Evolutionary conservation across 805 yeast species (phyloP).

Genomic region (Candida sanyiensis): DNA sequence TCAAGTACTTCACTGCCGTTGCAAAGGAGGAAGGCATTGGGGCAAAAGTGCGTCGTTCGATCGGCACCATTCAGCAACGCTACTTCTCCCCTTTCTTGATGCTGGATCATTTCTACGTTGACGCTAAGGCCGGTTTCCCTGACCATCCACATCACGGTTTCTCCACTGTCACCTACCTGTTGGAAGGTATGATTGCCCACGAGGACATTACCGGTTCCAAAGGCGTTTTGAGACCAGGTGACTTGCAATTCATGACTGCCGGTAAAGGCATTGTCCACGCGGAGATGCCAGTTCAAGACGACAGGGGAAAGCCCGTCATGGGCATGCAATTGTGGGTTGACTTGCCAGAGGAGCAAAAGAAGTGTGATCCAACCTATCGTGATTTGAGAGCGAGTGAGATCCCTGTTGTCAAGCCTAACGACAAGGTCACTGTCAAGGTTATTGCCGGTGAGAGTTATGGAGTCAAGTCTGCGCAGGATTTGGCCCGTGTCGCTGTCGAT

Average conservation of each 20-base stretch:
- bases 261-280: slow-evolving; percentile 83
- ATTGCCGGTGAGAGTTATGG: slow-evolving; percentile 77
- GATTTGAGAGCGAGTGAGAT: slow-evolving; percentile 67
- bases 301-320: slow-evolving; percentile 42
- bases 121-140: slow-evolving; percentile 69
- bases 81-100: slow-evolving; percentile 78
- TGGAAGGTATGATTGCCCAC: slow-evolving; percentile 66
- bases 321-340: slow-evolving; percentile 92
- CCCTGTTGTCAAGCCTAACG: slow-evolving; percentile 62
- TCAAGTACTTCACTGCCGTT: slow-evolving; percentile 48
- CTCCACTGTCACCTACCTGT: slow-evolving; percentile 68
- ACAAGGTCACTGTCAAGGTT: slow-evolving; percentile 60
- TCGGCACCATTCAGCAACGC: slow-evolving; percentile 62
- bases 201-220: slow-evolving; percentile 84
- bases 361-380: slow-evolving; percentile 68
- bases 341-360: slow-evolving; percentile 58
- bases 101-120: slow-evolving; percentile 70
- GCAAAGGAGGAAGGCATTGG: slow-evolving; percentile 86
- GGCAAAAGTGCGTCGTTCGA: slow-evolving; percentile 77
- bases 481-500: slow-evolving; percentile 78
- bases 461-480: slow-evolving; percentile 62
- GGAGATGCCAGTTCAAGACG: slow-evolving; percentile 69
- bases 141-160: slow-evolving; percentile 83
- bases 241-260: slow-evolving; percentile 91
- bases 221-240: slow-evolving; percentile 76